These are phyloP conservation scores for Alternaria triticina DNA, from an alignment of 2,329 filamentous ascomycete species.

Conservation along the genomic window DNA sequence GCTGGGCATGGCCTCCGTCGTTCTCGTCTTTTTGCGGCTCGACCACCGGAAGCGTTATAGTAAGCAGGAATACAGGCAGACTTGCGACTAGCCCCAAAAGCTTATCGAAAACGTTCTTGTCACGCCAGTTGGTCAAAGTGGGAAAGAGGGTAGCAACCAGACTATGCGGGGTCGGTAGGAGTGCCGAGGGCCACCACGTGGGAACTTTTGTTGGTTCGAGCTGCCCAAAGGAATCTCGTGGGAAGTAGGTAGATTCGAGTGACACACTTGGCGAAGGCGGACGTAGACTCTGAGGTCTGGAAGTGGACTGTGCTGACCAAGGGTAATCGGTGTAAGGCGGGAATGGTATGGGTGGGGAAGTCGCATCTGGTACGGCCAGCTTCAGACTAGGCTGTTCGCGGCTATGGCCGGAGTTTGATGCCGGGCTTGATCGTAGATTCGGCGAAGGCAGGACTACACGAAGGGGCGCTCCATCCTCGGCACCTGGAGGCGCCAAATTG, in stretches of 20 bases:
- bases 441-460: conserved; percentile 27
- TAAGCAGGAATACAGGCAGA: conserved; percentile 89
- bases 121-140: conserved; percentile 79
- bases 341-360: conserved; percentile 66
- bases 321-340: conserved; percentile 68
- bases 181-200: conserved; percentile 80
- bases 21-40: conserved; percentile 66
- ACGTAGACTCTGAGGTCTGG: conserved; percentile 62
- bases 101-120: conserved; percentile 86
- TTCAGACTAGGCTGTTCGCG: conserved; percentile 48
- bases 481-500: conserved; percentile 49
- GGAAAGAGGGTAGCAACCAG: conserved; percentile 82
- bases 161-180: conserved; percentile 74
- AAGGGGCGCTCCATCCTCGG: conserved; percentile 26
- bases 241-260: conserved; percentile 55
- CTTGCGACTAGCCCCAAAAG: conserved; percentile 80
- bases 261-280: conserved; percentile 61
- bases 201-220: conserved; percentile 54
- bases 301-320: conserved; percentile 50
- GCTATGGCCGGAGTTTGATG: conserved; percentile 25
- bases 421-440: conserved; percentile 38
- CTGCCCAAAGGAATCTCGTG: conserved; percentile 52
- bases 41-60: conserved; percentile 89
- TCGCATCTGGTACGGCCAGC: conserved; percentile 50
- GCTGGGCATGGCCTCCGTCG: conserved; percentile 18